Conservation (phyloP, 1,139 yeast species). For the Chernovozyma sophiae-reginae region DNA sequence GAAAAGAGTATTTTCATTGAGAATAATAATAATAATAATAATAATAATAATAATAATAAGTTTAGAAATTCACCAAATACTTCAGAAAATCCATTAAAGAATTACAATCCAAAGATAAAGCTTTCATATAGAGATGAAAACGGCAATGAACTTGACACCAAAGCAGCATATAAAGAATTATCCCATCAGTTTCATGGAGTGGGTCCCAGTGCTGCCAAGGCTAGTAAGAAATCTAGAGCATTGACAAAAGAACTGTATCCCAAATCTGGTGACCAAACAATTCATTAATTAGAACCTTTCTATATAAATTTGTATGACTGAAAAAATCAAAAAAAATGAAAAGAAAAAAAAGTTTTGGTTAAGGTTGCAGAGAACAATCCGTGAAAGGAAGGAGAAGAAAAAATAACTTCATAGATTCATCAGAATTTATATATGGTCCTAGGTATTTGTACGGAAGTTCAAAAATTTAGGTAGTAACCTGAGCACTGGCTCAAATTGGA, state of each 20-base stretch:
- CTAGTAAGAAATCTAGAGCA: conserved; percentile 7
- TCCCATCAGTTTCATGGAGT: conserved; percentile 86
- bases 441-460: too few relatives aligned
- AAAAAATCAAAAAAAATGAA: too few relatives aligned
- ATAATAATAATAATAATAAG: conserved; percentile 2
- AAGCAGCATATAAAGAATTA: conserved; percentile 79
- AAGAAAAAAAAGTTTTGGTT: too few relatives aligned
- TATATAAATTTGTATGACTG: neutral
- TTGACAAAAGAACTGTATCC: neutral
- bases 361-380: too few relatives aligned
- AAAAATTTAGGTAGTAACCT: too few relatives aligned
- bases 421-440: too few relatives aligned
- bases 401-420: too few relatives aligned
- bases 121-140: conserved; percentile 66
- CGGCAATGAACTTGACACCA: conserved; percentile 62
- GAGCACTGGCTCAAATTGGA: too few relatives aligned
- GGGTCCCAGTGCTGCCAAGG: conserved; percentile 14
- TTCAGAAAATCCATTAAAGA: conserved; percentile 21
- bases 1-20: conserved; percentile 21
- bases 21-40: conserved; percentile 1
- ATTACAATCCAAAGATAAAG: conserved; percentile 63
- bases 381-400: too few relatives aligned
- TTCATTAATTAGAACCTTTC: neutral
- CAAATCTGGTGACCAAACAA: too few relatives aligned
- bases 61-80: conserved; percentile 2